phyloP scores from a whole-genome alignment of 208 protist genomes.

The Leishmania turanica region DNA sequence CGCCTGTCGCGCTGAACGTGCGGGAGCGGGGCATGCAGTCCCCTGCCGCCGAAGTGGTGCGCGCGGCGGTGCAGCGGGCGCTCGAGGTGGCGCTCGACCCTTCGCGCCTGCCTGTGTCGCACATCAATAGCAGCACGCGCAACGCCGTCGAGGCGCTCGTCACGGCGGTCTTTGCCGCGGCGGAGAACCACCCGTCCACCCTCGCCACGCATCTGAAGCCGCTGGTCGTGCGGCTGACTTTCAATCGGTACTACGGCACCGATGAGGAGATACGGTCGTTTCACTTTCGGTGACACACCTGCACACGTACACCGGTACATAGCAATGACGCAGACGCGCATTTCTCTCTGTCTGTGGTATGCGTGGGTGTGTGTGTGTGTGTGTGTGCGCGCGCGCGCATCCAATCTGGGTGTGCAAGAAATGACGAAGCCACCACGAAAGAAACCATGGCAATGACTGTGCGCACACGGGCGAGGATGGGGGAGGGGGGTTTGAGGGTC shows the following conservation, averaged over 20 bases:
- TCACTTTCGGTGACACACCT: slow-evolving; percentile 22
- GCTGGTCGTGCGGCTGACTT: slow-evolving; percentile 71
- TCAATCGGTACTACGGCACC: slow-evolving; percentile 84
- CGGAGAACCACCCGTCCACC: slow-evolving; percentile 30
- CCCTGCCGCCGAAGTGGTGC: slow-evolving; percentile 31
- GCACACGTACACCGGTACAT: not conserved
- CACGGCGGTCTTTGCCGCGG: slow-evolving; percentile 40
- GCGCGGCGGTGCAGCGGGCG: slow-evolving; percentile 47
- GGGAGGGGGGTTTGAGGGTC: not conserved
- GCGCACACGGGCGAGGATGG: not conserved
- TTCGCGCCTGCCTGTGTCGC: slow-evolving; percentile 47
- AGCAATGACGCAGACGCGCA: not conserved
- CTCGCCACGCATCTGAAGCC: slow-evolving; percentile 59
- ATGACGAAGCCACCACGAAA: not conserved
- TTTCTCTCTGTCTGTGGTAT: not conserved
- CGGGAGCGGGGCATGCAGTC: slow-evolving; percentile 31
- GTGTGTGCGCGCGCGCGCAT: not conserved
- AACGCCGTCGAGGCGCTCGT: slow-evolving; percentile 76
- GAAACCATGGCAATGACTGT: not conserved
- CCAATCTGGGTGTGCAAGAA: not conserved
- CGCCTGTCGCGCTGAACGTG: slow-evolving; percentile 16
- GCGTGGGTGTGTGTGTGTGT: not conserved
- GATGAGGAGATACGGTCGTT: slow-evolving; percentile 30
- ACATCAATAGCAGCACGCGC: slow-evolving; percentile 52
- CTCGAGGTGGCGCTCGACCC: slow-evolving; percentile 63